These are phyloP conservation scores for Verticillium nubilum DNA, from an alignment of 2,329 filamentous ascomycete species.

Conservation along the genomic window DNA sequence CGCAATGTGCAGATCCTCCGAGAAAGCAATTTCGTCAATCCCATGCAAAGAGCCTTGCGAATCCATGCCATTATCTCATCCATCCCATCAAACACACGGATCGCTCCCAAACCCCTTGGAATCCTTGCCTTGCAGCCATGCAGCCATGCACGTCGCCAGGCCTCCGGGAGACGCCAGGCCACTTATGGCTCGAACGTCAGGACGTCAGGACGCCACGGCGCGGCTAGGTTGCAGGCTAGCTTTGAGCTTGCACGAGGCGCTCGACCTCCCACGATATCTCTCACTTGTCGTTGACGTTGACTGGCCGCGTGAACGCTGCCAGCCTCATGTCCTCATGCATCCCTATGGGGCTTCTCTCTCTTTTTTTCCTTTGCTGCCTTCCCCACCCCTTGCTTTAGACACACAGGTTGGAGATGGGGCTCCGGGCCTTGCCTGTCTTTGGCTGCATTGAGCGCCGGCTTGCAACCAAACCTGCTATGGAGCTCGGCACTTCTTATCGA, in stretches of 20 bases:
- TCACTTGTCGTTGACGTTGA: not conserved
- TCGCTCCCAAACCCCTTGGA: too few relatives aligned
- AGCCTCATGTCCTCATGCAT: conserved; percentile 12
- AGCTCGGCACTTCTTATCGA: conserved; percentile 1
- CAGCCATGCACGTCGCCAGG: not conserved
- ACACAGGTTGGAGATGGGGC: conserved; percentile 6
- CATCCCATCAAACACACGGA: not conserved
- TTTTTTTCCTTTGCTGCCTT: not conserved
- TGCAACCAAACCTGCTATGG: not conserved
- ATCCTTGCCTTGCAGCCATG: not conserved
- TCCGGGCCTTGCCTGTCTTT: not conserved
- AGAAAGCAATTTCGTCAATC: not conserved
- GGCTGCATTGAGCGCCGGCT: not conserved
- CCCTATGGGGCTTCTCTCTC: conserved; percentile 7
- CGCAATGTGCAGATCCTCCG: not conserved
- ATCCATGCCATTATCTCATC: not conserved
- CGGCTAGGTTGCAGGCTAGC: conserved; percentile 1
- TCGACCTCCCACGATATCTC: not conserved
- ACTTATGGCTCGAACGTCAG: not conserved
- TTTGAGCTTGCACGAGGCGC: not conserved
- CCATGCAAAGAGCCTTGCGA: not conserved
- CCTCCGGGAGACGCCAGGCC: not conserved
- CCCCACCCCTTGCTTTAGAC: not conserved
- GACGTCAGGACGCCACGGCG: not conserved
- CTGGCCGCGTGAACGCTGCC: not conserved